Conservation (phyloP, 2,329 filamentous ascomycete species). For the Beauveria pseudobassiana region DNA sequence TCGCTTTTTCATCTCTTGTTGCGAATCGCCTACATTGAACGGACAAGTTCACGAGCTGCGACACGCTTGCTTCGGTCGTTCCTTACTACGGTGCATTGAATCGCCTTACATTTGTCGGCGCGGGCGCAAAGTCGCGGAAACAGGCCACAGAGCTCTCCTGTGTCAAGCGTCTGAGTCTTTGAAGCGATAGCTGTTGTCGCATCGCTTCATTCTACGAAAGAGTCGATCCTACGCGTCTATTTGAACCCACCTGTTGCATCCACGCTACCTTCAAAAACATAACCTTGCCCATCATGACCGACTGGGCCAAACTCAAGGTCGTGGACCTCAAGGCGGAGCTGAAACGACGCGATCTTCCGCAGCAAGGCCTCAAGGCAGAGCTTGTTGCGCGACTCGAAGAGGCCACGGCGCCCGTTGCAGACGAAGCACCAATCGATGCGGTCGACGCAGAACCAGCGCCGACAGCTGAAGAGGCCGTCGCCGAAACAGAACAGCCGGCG, state of each 20-base stretch:
- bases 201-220: not conserved
- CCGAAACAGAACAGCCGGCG: not conserved
- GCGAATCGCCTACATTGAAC: not conserved
- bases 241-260: not conserved
- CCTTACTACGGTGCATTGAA: not conserved
- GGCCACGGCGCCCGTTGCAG: not conserved
- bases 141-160: not conserved
- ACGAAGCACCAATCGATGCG: conserved; percentile 13
- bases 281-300: conserved; percentile 32
- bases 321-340: conserved; percentile 68
- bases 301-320: conserved; percentile 60
- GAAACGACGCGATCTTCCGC: conserved; percentile 61
- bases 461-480: conserved; percentile 10
- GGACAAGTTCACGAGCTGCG: not conserved
- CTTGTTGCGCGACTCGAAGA: conserved; percentile 57
- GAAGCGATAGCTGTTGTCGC: not conserved
- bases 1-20: not conserved
- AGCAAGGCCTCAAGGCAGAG: conserved; percentile 64
- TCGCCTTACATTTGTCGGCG: not conserved
- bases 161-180: too few species aligned
- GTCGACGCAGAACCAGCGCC: conserved; percentile 14
- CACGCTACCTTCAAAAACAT: not conserved
- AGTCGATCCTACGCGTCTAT: not conserved
- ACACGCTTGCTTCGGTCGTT: not conserved
- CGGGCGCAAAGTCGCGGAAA: not conserved